These are phyloP conservation scores for Schoenoplectus triqueter DNA, from an alignment of 202 grass and related monocot genomes.

Conservation along the genomic window DNA sequence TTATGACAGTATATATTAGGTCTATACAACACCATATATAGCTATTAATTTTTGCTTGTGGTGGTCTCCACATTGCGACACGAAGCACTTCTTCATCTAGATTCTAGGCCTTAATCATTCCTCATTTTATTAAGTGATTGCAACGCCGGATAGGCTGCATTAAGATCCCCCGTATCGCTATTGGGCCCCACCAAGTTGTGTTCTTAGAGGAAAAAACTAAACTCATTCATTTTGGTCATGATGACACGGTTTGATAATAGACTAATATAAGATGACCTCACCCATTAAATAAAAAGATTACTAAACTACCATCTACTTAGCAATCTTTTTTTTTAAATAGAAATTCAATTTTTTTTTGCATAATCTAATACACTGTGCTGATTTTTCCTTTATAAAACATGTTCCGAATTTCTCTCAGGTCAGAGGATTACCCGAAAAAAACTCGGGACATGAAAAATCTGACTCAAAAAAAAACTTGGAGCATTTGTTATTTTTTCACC, in stretches of 20 bases:
- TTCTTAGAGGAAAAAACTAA: constrained; percentile 54
- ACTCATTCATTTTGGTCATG: constrained; percentile 64
- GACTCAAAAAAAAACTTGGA: too few species aligned
- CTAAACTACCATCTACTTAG: constrained; percentile 49
- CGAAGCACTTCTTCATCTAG: constrained; percentile 43
- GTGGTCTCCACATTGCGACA: constrained; percentile 69
- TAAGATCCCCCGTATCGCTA: constrained; percentile 82
- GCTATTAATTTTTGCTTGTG: constrained; percentile 51
- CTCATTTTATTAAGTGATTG: constrained; percentile 53
- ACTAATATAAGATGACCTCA: constrained; percentile 74
- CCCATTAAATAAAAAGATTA: constrained; percentile 51
- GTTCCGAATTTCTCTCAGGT: too few species aligned
- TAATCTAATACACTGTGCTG: too few species aligned
- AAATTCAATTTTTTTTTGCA: too few species aligned
- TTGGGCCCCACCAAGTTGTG: constrained; percentile 70
- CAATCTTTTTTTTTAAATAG: constrained; percentile 47
- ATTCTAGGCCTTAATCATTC: constrained; percentile 43
- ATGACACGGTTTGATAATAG: constrained; percentile 59
- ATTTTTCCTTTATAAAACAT: too few species aligned
- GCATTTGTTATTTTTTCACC: too few species aligned
- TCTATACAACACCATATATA: constrained; percentile 33
- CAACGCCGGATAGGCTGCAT: constrained; percentile 77
- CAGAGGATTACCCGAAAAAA: too few species aligned
- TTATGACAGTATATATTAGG: constrained; percentile 36
- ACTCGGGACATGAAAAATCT: too few species aligned